Evolutionary conservation across 768 basidiomycete genomes (phyloP).

Genomic region (Kwoniella mangroviensis): DNA sequence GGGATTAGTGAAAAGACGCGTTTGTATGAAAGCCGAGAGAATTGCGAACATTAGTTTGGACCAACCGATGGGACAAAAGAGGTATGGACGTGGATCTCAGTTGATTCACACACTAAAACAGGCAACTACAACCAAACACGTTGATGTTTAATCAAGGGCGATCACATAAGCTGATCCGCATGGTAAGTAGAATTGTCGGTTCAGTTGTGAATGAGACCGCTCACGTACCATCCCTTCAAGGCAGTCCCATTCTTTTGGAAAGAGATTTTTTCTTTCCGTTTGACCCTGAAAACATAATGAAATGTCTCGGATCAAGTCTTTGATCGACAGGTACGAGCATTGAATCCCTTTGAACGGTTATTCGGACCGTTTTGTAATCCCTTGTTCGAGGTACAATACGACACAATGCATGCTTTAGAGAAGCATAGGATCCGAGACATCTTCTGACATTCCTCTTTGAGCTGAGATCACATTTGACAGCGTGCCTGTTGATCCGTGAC

Average conservation of each 20-base stretch:
- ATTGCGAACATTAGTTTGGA: background rate
- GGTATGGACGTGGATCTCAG: too few relatives aligned
- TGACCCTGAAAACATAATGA: background rate
- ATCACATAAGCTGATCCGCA: too few relatives aligned
- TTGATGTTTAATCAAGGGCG: too few relatives aligned
- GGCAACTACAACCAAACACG: too few relatives aligned
- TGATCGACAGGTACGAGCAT: conserved; percentile 1
- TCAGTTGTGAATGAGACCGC: too few relatives aligned
- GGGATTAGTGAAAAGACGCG: conserved; percentile 3
- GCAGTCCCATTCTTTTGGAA: conserved; percentile 4
- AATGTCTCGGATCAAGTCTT: background rate
- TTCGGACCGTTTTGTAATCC: background rate
- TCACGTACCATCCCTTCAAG: background rate
- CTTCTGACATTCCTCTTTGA: background rate
- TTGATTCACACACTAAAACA: too few relatives aligned
- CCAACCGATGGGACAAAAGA: background rate
- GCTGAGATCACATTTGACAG: background rate
- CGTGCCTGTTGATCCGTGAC: conserved; percentile 5
- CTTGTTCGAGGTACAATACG: background rate
- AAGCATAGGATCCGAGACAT: background rate
- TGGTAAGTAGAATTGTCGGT: too few relatives aligned
- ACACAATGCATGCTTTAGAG: background rate
- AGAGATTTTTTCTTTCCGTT: background rate
- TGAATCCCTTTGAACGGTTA: background rate
- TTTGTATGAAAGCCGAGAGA: background rate